Evolutionary conservation across 2,329 filamentous ascomycete species (phyloP), one percentile per base, ranked within the genome.

Genomic region (Immersiporthe knoxdaviesiana): DNA sequence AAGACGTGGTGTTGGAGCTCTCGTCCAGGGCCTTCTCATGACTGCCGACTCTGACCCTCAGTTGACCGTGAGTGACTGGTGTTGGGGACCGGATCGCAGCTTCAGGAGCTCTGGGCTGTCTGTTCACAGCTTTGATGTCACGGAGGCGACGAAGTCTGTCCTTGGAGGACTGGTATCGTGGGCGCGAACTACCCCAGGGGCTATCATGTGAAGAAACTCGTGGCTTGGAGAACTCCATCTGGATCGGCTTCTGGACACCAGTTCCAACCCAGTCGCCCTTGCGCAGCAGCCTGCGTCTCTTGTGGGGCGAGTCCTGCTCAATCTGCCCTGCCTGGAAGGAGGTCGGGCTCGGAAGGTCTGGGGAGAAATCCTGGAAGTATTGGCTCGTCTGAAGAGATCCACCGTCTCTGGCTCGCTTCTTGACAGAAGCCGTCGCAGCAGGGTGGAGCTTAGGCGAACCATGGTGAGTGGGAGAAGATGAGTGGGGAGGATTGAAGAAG

Each of bases 31-130:
- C 69, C 60, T 77, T 77, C 62, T 78, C 77, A 66, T 77, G 77
- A 54, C 76, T 79, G 11, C 80, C 80, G 59, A 82, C 76, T 37
- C 74, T 77, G 35, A 82, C 76, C 56, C 65, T 77, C 30, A 81
- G 71, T 56, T 75, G 56, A 30, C 63, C 56, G 35, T 58, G 30
- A 39, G 63, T 44, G 67, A 56, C 47, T 68, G 47, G 65, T 61
- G 27, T 37, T 27, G 37, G 52, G n/a, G 10, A 27, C 39, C 65
- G 24, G 21, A 62, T 35, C n/a, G 64, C 39, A 8, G 35, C 12
- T 18, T 56, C 47, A 24, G 68, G 63, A 30, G 56, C 58, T 39
- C 8, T 66, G n/a, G 63, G 35, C 30, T 56, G 56, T 41, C 14
- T 32, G 8, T 54, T 30, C 16, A 27, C 66, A 21, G 4, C 69